Conservation (phyloP, 2,329 filamentous ascomycete species). For the Fusarium temperatum region DNA sequence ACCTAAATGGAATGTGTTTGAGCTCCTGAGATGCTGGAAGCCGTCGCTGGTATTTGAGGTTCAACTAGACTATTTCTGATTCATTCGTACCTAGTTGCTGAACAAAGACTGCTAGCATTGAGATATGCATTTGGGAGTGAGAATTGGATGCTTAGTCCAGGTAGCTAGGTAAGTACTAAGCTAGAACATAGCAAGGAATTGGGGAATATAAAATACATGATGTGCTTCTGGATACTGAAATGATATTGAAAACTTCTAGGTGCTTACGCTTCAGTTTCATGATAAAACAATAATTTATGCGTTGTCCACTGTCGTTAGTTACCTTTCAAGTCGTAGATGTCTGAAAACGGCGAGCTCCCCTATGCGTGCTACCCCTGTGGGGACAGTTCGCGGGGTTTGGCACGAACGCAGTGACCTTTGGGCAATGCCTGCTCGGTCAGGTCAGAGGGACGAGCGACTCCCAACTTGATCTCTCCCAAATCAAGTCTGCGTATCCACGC, state of each 20-base stretch:
- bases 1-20: neutral
- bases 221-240: neutral
- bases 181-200: neutral
- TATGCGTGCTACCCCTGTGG: constrained; percentile 30
- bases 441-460: neutral
- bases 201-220: neutral
- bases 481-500: constrained; percentile 10
- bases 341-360: constrained; percentile 17
- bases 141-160: neutral
- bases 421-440: neutral
- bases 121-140: neutral
- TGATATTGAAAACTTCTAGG: neutral
- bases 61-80: neutral
- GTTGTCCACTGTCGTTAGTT: neutral
- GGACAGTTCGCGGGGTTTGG: constrained; percentile 35
- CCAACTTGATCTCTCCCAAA: constrained; percentile 24
- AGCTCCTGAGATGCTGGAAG: neutral
- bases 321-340: neutral
- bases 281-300: neutral
- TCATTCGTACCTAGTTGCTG: neutral
- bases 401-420: constrained; percentile 24
- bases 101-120: neutral
- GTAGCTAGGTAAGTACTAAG: too few species aligned
- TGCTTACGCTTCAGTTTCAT: neutral
- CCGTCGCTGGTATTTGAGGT: neutral